Percentiles rank a stretch among this genome's conserved stretches.
Conservation (phyloP, 371 early-diverging fungal genomes). For the Mortierella sp. region DNA sequence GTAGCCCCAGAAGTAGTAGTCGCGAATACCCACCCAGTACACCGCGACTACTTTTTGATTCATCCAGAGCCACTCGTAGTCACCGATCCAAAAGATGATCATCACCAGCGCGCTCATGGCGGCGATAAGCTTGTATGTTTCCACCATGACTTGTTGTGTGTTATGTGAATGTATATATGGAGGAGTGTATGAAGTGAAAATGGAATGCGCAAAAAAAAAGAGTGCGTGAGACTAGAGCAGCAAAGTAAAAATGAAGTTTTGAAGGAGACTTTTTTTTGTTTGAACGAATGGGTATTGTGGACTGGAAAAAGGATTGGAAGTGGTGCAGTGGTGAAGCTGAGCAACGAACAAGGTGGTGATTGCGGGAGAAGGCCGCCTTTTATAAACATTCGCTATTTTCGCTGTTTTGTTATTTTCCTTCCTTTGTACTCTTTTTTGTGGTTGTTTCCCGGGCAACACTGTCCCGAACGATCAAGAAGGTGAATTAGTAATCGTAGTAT, state of each 20-base stretch:
- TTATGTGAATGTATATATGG: neutral
- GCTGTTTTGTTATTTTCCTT: neutral
- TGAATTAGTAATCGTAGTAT: slow-evolving; percentile 2
- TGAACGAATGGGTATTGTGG: neutral
- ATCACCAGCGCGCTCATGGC: slow-evolving; percentile 11
- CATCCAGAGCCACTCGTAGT: slow-evolving; percentile 15
- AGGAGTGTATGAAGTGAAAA: neutral
- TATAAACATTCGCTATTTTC: neutral
- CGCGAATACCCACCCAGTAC: slow-evolving; percentile 17
- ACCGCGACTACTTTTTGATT: neutral
- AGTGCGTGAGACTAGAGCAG: neutral
- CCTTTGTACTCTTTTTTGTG: neutral
- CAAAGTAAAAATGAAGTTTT: neutral
- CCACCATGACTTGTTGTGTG: neutral
- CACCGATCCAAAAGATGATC: slow-evolving; percentile 7
- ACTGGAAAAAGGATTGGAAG: neutral
- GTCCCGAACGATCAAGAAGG: neutral
- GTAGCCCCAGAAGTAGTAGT: slow-evolving; percentile 22
- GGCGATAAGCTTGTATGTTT: neutral
- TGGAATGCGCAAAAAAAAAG: too few relatives aligned
- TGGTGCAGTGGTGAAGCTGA: slow-evolving; percentile 2
- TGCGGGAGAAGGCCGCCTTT: neutral
- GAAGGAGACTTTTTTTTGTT: neutral
- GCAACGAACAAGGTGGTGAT: neutral
- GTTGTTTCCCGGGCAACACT: neutral